Conservation (phyloP, 352 stramenopile species). For the Globisporangium spinosum region DNA sequence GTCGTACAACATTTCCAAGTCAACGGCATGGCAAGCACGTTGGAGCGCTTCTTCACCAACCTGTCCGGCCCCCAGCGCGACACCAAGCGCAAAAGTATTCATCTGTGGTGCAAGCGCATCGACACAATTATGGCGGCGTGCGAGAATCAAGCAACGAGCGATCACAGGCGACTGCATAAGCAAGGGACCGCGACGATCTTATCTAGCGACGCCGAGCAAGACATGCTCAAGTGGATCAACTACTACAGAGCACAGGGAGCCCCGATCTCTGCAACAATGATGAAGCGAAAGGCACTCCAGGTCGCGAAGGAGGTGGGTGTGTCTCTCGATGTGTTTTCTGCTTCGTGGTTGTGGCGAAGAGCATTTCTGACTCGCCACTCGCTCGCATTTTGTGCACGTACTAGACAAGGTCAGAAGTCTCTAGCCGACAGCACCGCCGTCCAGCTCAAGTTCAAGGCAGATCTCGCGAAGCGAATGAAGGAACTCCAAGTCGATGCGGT, state of each 20-base stretch:
- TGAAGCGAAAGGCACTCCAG: background rate
- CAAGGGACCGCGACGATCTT: background rate
- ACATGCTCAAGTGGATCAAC: background rate
- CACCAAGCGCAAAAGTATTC: background rate
- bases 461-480: background rate
- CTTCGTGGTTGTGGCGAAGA: background rate
- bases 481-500: background rate
- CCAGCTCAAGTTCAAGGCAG: background rate
- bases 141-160: background rate
- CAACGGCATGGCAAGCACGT: background rate
- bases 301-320: background rate
- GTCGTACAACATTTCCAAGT: background rate
- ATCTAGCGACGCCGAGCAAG: background rate
- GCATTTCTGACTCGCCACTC: constrained; percentile 1
- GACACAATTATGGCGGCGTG: background rate
- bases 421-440: background rate
- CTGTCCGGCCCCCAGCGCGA: background rate
- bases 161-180: background rate
- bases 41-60: background rate
- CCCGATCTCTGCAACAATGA: background rate
- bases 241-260: background rate
- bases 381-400: background rate
- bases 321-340: background rate
- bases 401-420: background rate
- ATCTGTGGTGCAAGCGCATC: background rate